Percentiles rank a stretch among this genome's conserved stretches.
Conservation (phyloP, 2,329 filamentous ascomycete species). For the Exophiala viscosa region DNA sequence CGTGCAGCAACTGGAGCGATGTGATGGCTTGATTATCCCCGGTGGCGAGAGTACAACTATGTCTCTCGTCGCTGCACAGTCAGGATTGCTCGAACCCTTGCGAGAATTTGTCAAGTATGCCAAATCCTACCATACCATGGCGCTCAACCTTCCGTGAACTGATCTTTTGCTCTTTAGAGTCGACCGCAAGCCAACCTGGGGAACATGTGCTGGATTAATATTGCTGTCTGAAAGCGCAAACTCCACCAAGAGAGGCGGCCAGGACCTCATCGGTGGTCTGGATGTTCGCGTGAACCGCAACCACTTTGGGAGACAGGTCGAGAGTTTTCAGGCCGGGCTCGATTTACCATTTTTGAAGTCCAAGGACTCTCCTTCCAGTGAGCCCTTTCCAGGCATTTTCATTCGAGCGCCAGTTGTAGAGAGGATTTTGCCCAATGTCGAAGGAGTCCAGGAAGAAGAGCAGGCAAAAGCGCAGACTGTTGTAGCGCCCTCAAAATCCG, state of each 20-base stretch:
- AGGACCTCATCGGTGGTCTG: constrained; percentile 88
- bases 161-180: constrained; percentile 48
- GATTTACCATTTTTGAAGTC: constrained; percentile 64
- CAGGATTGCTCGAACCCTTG: constrained; percentile 76
- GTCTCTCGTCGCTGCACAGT: constrained; percentile 77
- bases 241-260: constrained; percentile 82
- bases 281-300: constrained; percentile 89
- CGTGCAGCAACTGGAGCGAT: constrained; percentile 63
- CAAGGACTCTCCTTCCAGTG: constrained; percentile 12
- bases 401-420: constrained; percentile 94
- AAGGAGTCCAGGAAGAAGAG: constrained; percentile 52
- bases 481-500: constrained; percentile 54
- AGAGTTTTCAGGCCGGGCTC: constrained; percentile 79
- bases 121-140: background rate
- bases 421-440: constrained; percentile 59
- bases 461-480: constrained; percentile 48
- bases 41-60: constrained; percentile 95
- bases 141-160: too few species aligned
- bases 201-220: constrained; percentile 92
- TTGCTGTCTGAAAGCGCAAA: constrained; percentile 84
- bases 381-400: constrained; percentile 76
- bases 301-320: constrained; percentile 88
- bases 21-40: constrained; percentile 82
- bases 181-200: constrained; percentile 80
- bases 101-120: constrained; percentile 84